Conservation (phyloP, 129 eudicot species). For the Chrysanthemum seticuspe region DNA sequence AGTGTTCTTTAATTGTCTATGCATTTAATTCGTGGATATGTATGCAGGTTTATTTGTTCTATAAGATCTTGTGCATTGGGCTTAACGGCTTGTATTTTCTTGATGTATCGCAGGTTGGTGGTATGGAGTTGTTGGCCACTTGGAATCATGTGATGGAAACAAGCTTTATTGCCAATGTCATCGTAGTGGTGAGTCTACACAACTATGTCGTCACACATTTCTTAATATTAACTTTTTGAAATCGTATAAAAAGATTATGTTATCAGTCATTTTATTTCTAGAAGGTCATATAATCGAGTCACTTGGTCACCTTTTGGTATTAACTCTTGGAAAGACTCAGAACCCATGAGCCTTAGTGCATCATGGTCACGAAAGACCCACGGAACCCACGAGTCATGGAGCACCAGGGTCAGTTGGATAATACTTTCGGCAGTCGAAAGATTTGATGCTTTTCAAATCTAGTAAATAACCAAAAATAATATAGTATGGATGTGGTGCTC, state of each 20-base stretch:
- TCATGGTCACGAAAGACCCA: neutral
- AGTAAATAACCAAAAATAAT: conserved; percentile 18
- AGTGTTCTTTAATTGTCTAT: conserved; percentile 14
- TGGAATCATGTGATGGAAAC: conserved; percentile 68
- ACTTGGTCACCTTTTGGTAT: neutral
- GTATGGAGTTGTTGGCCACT: conserved; percentile 97
- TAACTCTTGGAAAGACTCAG: neutral
- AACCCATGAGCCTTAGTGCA: conserved; percentile 9
- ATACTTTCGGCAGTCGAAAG: conserved; percentile 18
- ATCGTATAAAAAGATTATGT: neutral
- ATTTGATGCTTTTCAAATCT: conserved; percentile 27
- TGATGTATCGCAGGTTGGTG: conserved; percentile 83
- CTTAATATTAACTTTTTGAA: neutral
- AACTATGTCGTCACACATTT: conserved; percentile 23
- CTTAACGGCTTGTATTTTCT: conserved; percentile 17
- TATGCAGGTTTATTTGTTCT: neutral
- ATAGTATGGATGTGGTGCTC: conserved; percentile 27
- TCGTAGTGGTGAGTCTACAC: conserved; percentile 53
- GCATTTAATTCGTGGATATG: conserved; percentile 8
- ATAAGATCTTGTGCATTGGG: neutral
- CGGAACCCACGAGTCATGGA: conserved; percentile 7
- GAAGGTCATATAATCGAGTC: neutral
- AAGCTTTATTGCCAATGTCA: conserved; percentile 73
- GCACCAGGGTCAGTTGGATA: conserved; percentile 3
- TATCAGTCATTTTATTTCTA: neutral